Conservation (phyloP, 2,329 filamentous ascomycete genomes). For the Raffaelea arxii region DNA sequence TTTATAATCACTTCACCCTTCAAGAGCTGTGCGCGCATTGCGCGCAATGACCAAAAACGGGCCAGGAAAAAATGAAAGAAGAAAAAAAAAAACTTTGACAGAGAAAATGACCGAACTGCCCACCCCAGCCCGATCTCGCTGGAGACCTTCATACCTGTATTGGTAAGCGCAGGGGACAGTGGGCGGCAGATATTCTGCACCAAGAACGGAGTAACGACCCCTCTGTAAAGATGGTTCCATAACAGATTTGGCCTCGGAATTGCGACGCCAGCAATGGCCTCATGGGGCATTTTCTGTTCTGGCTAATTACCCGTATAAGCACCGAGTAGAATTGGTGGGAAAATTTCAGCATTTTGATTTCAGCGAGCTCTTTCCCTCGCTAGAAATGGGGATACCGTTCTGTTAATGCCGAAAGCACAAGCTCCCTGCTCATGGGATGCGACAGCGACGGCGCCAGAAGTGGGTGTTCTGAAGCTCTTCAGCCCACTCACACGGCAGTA, state of each 20-base stretch:
- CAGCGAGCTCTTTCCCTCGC: not conserved
- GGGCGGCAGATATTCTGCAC: not conserved
- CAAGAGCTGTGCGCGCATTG: too few species aligned
- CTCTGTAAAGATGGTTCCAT: not conserved
- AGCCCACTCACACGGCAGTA: too few species aligned
- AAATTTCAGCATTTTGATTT: not conserved
- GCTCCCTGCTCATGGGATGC: too few species aligned
- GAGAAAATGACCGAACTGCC: not conserved
- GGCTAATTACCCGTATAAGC: not conserved
- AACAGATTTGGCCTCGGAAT: too few species aligned
- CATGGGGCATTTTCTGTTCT: not conserved
- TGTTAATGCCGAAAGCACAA: too few species aligned
- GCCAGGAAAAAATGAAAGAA: too few species aligned
- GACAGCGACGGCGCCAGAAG: too few species aligned
- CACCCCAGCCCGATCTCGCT: conserved; percentile 1
- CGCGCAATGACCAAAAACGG: too few species aligned
- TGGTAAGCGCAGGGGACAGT: conserved; percentile 2
- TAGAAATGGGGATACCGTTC: not conserved
- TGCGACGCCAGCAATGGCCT: too few species aligned
- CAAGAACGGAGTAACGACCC: not conserved
- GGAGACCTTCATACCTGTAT: not conserved
- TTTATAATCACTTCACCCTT: too few species aligned
- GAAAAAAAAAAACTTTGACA: not conserved
- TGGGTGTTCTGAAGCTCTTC: too few species aligned
- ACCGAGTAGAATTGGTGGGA: conserved; percentile 1